Evolutionary conservation across 2,329 filamentous ascomycete genomes (phyloP).

Genomic region (Pseudogymnoascus verrucosus): DNA sequence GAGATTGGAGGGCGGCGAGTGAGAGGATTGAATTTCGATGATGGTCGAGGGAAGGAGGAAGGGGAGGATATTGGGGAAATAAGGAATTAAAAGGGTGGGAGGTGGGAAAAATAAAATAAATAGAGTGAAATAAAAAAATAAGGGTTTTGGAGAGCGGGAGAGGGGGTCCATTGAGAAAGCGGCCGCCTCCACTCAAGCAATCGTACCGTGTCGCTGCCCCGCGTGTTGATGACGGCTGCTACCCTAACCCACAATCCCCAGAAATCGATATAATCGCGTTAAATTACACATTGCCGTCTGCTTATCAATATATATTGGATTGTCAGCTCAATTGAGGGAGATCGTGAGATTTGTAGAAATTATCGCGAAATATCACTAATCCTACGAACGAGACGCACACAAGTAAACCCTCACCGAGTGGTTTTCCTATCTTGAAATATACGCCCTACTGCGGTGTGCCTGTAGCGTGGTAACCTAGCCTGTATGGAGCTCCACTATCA

Average conservation of each 20-base stretch:
- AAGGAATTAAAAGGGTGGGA: neutral
- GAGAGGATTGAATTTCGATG: neutral
- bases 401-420: neutral
- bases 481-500: neutral
- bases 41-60: neutral
- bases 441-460: neutral
- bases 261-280: neutral
- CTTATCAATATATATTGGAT: neutral
- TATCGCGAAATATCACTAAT: neutral
- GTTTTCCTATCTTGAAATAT: neutral
- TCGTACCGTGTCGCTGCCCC: neutral
- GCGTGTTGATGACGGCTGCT: neutral
- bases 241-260: slow-evolving; percentile 1
- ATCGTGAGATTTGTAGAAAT: neutral
- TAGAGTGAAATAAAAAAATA: neutral
- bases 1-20: neutral
- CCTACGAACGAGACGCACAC: neutral
- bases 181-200: neutral
- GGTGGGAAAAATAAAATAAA: neutral
- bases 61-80: neutral
- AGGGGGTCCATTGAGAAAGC: neutral
- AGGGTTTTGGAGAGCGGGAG: neutral
- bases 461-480: neutral
- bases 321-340: neutral
- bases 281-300: neutral